Evolutionary conservation across 345 rosid species (phyloP), one percentile per base, ranked within the genome.

Genomic region (Ailanthus altissimus): DNA sequence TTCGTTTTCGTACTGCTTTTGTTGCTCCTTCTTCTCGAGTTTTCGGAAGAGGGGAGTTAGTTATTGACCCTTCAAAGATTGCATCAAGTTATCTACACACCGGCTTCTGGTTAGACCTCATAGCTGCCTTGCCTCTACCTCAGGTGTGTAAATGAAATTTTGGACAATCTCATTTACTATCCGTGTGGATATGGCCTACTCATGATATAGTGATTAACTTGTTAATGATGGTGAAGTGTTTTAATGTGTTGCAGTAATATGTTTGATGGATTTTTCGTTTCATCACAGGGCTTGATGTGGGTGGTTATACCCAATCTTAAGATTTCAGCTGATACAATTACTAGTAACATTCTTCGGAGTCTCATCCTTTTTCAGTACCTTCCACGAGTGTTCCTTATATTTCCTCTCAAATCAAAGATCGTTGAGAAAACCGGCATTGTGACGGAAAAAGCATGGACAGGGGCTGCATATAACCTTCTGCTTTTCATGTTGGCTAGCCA

Each of bases 371-470:
- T 81, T 32, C 88, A 85, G 71, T 81, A 80, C 47, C 23, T 82
- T 50, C 85, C 81, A 4, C 80, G 84, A 68, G 36, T 83, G 21
- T 59, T 60, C 56, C 66, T 80, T 42, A 73, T 85, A 18, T 78
- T 80, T 57, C 83, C 82, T 12, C 77, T 85, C 68, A 68, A 67
- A 57, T 74, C 77, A 20, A 72, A 75, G 56, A 82, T 85, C 32
- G 70, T 80, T 50, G 77, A 78, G 45, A 67, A 81, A 45, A 80
- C 81, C 8, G 86, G 88, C 2, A 50, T 79, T 26, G 59, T 80
- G n/a, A 75, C 84, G 11, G 74, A 78, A 66, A 69, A 82, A 13
- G 84, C 88, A 10, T 85, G 85, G 88, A 81, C 88, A 0, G 88
- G 84, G 23, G 88, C 86, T 62, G 84, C 78, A 51, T 80, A 78